Base-by-base conservation (phyloP, 2,329 filamentous ascomycete genomes). In the Alternaria conjuncta region DNA sequence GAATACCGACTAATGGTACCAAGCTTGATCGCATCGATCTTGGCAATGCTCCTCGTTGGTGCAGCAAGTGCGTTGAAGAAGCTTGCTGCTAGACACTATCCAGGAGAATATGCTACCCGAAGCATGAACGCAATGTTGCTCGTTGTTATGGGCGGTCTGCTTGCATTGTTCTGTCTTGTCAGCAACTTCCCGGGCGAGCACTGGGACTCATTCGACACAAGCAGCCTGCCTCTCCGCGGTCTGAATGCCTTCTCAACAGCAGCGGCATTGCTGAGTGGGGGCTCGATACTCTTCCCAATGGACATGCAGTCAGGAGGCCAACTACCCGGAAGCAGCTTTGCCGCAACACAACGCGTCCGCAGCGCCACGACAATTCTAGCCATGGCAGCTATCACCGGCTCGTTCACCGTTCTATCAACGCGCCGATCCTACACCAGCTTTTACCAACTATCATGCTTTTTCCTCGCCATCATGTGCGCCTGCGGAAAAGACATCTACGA, bases 1-100 rank as follows among this genome's bases (percentile, higher is more conserved):
- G 75, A 79, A 46, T 78, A 77, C 56, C 72, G 72, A 44, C 66
- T 76, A 21, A 64, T 59, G 10, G 66, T 72, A 15, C 64, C 70
- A 9, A 67, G 54, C 18, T 56, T 79, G n/a, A 43, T 69, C 15
- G 61, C 68, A 23, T 65, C 70, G 2, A 70, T 78, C 7, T 57
- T 65, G 3, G 70, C 72, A 13, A 71, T 72, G 53, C 56, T 76
- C 12, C 50, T 74, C 4, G 49, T 68, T 43, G 75, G 72, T 13
- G 15, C 63, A 13, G 68, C 71, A 4, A 67, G 69, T 46, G 69
- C 60, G 6, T 49, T 71, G 2, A 57, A 60, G 26, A 68, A 67
- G 13, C 43, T 68, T 11, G 60, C 51, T 11, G 21, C 30, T 32
- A 61, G 59, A 46, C 20, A 60, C 25, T 61, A 66, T 55, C 60